Evolutionary conservation across 1,284 basidiomycete genomes (phyloP).

Genomic region (Entoloma clypeatum): DNA sequence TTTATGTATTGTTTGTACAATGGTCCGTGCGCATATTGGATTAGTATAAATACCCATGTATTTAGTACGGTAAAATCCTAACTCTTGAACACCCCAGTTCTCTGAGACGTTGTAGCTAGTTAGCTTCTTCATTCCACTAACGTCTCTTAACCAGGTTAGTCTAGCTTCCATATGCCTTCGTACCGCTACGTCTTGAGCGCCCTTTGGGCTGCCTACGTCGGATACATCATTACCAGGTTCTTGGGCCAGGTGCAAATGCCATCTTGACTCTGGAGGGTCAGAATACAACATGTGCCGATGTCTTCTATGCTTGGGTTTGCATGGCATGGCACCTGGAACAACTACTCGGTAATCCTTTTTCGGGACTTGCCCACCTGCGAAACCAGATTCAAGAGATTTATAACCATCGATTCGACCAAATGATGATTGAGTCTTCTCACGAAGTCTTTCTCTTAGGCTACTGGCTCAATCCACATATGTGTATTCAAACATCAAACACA

Average conservation of each 20-base stretch:
- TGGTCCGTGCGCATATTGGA: too few relatives aligned
- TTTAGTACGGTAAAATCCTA: too few relatives aligned
- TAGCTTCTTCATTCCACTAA: too few relatives aligned
- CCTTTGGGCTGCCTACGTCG: too few relatives aligned
- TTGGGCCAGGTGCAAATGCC: slow-evolving; percentile 19
- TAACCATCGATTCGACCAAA: slow-evolving; percentile 23
- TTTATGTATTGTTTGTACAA: too few relatives aligned
- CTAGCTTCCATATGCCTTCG: too few relatives aligned
- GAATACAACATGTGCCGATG: slow-evolving; percentile 24
- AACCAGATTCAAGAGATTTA: slow-evolving; percentile 16
- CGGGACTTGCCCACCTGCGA: slow-evolving; percentile 6
- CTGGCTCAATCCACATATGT: slow-evolving; percentile 23
- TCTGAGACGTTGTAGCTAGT: too few relatives aligned
- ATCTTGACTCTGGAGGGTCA: slow-evolving; percentile 25
- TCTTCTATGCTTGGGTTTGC: slow-evolving; percentile 26
- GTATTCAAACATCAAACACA: not conserved
- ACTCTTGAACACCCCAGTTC: too few relatives aligned
- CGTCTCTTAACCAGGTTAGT: too few relatives aligned
- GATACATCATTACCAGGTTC: too few relatives aligned
- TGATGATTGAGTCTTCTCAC: slow-evolving; percentile 28
- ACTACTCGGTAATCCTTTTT: slow-evolving; percentile 13
- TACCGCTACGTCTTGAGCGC: too few relatives aligned
- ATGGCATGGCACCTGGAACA: slow-evolving; percentile 24
- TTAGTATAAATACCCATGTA: too few relatives aligned
- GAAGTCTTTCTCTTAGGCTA: slow-evolving; percentile 24